Evolutionary conservation across 1,139 yeast genomes (phyloP), one percentile per base, ranked within the genome.

Genomic region (Sugiyamaella japonica): DNA sequence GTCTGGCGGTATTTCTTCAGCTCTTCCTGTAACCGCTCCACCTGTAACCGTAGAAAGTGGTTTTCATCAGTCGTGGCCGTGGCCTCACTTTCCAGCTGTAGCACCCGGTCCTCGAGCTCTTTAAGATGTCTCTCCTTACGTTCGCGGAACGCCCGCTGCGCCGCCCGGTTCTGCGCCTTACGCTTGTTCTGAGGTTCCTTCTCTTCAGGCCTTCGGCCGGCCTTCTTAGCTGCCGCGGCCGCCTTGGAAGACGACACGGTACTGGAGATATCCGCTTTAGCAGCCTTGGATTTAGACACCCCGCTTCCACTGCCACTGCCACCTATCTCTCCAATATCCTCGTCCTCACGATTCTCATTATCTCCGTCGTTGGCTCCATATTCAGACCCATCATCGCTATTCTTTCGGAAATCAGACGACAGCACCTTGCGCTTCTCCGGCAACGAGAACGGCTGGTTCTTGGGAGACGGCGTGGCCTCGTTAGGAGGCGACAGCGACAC

Each of bases 141-240:
- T 71, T 93, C 98, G 58, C 99, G 78, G 71, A 90, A 93, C 8
- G 98, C 98, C 55, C 98, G 78, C 72, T 93, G 99, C 17, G 99
- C 99, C 7, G 97, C 97, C 66, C 99, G 79, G 71, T 93, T 93
- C 73, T 93, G 99, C 1, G 97, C 98, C 17, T 96, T 89, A 63
- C 99, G 78, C 76, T 89, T 91, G 64, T 84, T 83, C 62, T 77
- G 80, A 3, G 97, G 96, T 68, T 87, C 96, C 2, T 86, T 80
- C 15, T 84, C 86, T 55, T 85, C 75, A 0, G 88, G 90, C 73
- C 88, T 89, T 59, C 97, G 78, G 3, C 88, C 88, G 0, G 85
- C 84, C 61, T 78, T 79, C 52, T 58, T 61, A 20, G n/a, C 15
- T 32, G 40, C 29, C 5, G 43, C 49, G 7, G 52, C 43, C 3